Conservation (phyloP, 768 basidiomycete genomes). For the Goffeauzyma gilvescens region DNA sequence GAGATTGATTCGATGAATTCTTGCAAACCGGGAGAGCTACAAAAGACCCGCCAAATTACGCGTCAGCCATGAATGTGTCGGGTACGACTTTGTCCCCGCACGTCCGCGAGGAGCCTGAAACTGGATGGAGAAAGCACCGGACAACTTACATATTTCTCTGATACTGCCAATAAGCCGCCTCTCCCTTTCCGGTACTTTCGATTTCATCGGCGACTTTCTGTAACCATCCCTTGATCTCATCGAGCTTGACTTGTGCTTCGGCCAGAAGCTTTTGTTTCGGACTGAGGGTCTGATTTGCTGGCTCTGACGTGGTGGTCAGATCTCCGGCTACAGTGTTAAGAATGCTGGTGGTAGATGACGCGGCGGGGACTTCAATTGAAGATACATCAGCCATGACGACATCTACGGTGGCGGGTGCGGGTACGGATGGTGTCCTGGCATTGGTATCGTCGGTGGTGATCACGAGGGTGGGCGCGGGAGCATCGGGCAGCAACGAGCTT, state of each 20-base stretch:
- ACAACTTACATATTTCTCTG: conserved; percentile 25
- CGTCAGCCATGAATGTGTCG: conserved; percentile 38
- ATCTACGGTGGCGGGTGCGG: no score
- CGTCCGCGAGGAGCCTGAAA: no score
- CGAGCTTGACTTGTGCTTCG: conserved; percentile 40
- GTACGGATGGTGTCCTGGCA: conserved; percentile 31
- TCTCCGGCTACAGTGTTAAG: no score
- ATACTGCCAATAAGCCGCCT: conserved; percentile 21
- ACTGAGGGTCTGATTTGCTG: neutral
- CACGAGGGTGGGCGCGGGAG: conserved; percentile 21
- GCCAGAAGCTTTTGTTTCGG: conserved; percentile 17
- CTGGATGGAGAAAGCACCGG: neutral
- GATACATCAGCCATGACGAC: no score
- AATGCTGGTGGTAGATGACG: no score
- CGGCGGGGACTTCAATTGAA: no score
- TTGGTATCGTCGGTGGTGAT: conserved; percentile 14
- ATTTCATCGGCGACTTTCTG: conserved; percentile 38
- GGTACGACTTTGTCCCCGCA: no score
- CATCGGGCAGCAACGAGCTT: conserved; percentile 36
- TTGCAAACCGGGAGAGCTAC: conserved; percentile 46
- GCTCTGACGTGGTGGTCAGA: no score
- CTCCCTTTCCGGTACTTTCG: conserved; percentile 6
- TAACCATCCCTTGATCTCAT: conserved; percentile 49
- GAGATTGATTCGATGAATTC: conserved; percentile 90
- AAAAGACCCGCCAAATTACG: conserved; percentile 30